Conservation (phyloP, 805 yeast species). For the Wickerhamomyces queroliae region DNA sequence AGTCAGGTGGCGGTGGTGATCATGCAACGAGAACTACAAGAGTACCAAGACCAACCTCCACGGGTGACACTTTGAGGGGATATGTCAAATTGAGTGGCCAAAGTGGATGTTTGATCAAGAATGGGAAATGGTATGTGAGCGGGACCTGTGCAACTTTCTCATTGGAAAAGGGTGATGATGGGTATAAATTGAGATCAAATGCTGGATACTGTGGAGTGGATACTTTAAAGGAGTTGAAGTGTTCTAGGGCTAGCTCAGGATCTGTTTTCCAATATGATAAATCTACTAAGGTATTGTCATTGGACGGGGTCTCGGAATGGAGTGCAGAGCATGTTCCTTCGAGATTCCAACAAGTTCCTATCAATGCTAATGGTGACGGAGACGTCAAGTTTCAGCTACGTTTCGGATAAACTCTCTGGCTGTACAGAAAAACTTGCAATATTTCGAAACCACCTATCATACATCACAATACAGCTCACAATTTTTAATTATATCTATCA, state of each 20-base stretch:
- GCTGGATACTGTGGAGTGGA: constrained; percentile 67
- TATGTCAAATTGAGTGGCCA: constrained; percentile 43
- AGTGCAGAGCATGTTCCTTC: constrained; percentile 13
- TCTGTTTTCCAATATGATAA: constrained; percentile 27
- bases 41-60: constrained; percentile 12
- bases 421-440: background rate
- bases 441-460: constrained; percentile 1
- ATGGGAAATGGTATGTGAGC: constrained; percentile 74
- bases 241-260: constrained; percentile 50
- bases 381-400: constrained; percentile 33
- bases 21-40: constrained; percentile 20
- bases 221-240: constrained; percentile 18
- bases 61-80: constrained; percentile 36
- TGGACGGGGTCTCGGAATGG: constrained; percentile 11
- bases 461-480: constrained; percentile 11
- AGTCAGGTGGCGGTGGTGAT: constrained; percentile 12
- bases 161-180: constrained; percentile 31
- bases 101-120: constrained; percentile 74
- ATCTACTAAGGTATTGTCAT: constrained; percentile 4
- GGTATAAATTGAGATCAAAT: constrained; percentile 61
- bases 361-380: constrained; percentile 35
- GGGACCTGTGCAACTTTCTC: constrained; percentile 85
- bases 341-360: constrained; percentile 39
- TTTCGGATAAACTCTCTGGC: constrained; percentile 21
- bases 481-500: constrained; percentile 3